Evolutionary conservation across 805 yeast species (phyloP).

Genomic region (Priceomyces castillae): DNA sequence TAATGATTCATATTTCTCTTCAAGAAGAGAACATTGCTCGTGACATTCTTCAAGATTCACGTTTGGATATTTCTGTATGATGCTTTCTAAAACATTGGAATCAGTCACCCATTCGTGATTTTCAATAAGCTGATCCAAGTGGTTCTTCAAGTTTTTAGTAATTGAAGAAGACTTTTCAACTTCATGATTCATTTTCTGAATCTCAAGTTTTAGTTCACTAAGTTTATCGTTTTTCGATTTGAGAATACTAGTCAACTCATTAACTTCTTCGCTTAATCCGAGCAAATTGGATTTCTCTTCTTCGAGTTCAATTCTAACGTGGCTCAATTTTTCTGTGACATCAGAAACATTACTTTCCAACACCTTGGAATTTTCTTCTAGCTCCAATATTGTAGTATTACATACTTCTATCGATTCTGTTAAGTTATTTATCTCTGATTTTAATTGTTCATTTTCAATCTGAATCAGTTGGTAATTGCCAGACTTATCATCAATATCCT

Average conservation of each 20-base stretch:
- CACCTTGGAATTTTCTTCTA: constrained; percentile 7
- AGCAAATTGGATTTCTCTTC: constrained; percentile 57
- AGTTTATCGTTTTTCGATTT: constrained; percentile 43
- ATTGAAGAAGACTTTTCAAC: constrained; percentile 46
- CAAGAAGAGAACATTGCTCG: constrained; percentile 53
- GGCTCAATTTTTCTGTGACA: constrained; percentile 17
- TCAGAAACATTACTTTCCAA: constrained; percentile 25
- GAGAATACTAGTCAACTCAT: constrained; percentile 51
- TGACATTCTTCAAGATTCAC: constrained; percentile 63
- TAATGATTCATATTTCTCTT: constrained; percentile 63
- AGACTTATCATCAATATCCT: constrained; percentile 43
- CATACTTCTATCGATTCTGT: constrained; percentile 41
- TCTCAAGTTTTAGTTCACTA: constrained; percentile 47
- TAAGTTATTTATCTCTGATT: constrained; percentile 50
- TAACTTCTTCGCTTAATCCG: constrained; percentile 75
- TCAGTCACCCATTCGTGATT: constrained; percentile 76
- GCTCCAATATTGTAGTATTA: constrained; percentile 31
- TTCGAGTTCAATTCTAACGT: constrained; percentile 36
- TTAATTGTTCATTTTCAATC: constrained; percentile 67
- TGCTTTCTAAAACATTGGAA: constrained; percentile 50
- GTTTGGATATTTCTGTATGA: constrained; percentile 60
- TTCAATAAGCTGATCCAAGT: constrained; percentile 44
- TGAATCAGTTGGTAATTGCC: constrained; percentile 60
- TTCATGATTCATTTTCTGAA: constrained; percentile 55
- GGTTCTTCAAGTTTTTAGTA: constrained; percentile 33